Base-by-base conservation (phyloP, 2,329 filamentous ascomycete genomes). In the Diaporthe destruens region DNA sequence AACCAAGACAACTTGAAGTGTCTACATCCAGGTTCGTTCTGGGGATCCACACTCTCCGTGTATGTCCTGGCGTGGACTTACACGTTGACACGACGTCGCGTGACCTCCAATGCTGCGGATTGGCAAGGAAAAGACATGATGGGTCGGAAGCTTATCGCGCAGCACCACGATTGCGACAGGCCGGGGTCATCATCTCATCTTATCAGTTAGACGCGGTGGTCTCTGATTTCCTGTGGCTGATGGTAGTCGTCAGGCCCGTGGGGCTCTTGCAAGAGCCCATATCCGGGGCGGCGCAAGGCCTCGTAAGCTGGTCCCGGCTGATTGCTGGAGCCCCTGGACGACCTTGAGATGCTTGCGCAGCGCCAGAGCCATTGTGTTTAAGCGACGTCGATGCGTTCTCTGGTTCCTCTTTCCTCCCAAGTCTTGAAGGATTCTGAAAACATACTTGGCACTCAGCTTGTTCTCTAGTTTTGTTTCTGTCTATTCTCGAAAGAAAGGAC, bases 291-390 rank as follows among this genome's bases (percentile, higher is more conserved):
- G 70, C 68, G 57, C 72, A 71, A 76, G 77, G 77, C 78, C 76
- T 79, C 78, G 78, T 79, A 76, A 79, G 78, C 78, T 79, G 74
- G 73, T 75, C 71, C 72, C 61, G 59, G 65, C 71, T 78, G 68
- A 79, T 79, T 79, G 78, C 66, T 36, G 55, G 44, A 6, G 69
- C 51, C 63, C 75, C 71, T 49, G 53, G 55, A 57, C 67, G 9
- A 25, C 53, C 29, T 42, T 51, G 49, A 53, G 47, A 71, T 73
- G 76, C 74, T 74, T 73, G 72, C 66, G 73, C 51, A 73, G 67
- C 65, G 69, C 42, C 44, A 57, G 67, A 49, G 66, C 66, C 53
- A 32, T 69, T 42, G 53, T n/a, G 42, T 49, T 69, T 69, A 54
- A 59, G 54, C 42, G 54, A 23, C 54, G 29, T 61, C 49, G 44